Percentiles rank a stretch among this genome's conserved stretches.
phyloP scores from a whole-genome alignment of 1,284 basidiomycete genomes.

The Fomitopsis pinicola region DNA sequence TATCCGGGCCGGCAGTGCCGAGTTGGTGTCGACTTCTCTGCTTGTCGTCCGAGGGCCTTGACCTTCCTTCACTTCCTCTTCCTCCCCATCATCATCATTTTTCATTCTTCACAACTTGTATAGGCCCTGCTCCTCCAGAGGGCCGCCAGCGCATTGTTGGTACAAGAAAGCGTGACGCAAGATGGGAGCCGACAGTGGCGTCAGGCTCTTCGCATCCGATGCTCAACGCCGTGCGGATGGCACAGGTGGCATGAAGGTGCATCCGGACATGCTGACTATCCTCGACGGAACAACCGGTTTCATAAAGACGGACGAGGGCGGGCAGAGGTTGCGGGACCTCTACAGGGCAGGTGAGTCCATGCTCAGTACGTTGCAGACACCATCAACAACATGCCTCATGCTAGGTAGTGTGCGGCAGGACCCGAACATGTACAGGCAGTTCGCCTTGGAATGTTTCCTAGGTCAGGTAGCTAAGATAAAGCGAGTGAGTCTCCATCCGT shows the following conservation, averaged over 20 bases:
- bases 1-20: no score
- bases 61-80: no score
- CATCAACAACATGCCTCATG: background rate
- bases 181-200: background rate
- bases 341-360: slow-evolving; percentile 31
- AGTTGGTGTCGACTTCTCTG: no score
- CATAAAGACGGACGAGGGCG: slow-evolving; percentile 27
- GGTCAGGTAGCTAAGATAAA: slow-evolving; percentile 30
- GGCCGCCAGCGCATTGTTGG: no score
- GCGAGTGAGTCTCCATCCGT: slow-evolving; percentile 19
- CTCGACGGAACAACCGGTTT: slow-evolving; percentile 31
- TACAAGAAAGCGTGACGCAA: background rate
- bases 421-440: slow-evolving; percentile 28
- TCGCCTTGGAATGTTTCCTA: slow-evolving; percentile 34
- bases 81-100: no score
- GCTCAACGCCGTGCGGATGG: slow-evolving; percentile 3
- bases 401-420: slow-evolving; percentile 27
- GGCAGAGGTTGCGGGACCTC: slow-evolving; percentile 33
- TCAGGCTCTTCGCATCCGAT: background rate
- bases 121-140: no score
- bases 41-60: no score
- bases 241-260: slow-evolving; percentile 31
- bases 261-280: slow-evolving; percentile 35
- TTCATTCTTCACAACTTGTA: no score
- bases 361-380: background rate